A percentile compares a stretch with the other conserved stretches of the same genome.
These are phyloP conservation scores for Ogataea sp. DNA, from an alignment of 805 yeast species.

Conservation along the genomic window DNA sequence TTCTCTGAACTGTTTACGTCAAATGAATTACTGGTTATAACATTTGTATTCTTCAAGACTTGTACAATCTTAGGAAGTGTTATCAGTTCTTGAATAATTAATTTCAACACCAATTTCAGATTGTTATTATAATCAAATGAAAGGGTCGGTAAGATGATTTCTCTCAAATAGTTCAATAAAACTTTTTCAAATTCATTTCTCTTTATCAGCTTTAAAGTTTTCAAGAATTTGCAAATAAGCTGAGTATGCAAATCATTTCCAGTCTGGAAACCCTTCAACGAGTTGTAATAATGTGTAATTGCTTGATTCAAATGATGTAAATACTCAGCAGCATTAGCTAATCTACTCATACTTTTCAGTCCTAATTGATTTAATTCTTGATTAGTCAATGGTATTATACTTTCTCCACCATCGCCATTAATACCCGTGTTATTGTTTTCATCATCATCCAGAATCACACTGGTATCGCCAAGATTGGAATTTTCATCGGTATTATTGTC, in stretches of 20 bases:
- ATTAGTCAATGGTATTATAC: too few relatives aligned
- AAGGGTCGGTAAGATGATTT: slow-evolving; percentile 21
- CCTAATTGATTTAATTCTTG: slow-evolving; percentile 18
- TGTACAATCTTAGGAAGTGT: slow-evolving; percentile 25
- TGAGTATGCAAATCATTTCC: slow-evolving; percentile 2
- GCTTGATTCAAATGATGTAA: slow-evolving; percentile 18
- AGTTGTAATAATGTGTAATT: slow-evolving; percentile 18
- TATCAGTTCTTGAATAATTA: slow-evolving; percentile 30
- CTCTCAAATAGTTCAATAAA: slow-evolving; percentile 16
- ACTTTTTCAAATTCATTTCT: slow-evolving; percentile 20
- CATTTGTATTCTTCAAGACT: slow-evolving; percentile 9
- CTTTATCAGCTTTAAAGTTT: slow-evolving; percentile 30
- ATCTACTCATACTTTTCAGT: slow-evolving; percentile 18
- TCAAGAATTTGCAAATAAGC: slow-evolving; percentile 11
- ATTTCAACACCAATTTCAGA: slow-evolving; percentile 26
- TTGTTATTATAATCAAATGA: slow-evolving; percentile 27
- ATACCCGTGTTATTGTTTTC: background rate
- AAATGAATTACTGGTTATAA: slow-evolving; percentile 11
- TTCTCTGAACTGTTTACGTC: slow-evolving; percentile 9
- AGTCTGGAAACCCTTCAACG: slow-evolving; percentile 14
- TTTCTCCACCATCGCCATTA: background rate
- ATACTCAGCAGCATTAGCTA: slow-evolving; percentile 24
- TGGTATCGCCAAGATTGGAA: background rate
- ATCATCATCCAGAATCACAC: too few relatives aligned
- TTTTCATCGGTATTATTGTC: background rate